phyloP scores from a whole-genome alignment of 2,329 filamentous ascomycete genomes.

The Ophiostoma pallidulum region DNA sequence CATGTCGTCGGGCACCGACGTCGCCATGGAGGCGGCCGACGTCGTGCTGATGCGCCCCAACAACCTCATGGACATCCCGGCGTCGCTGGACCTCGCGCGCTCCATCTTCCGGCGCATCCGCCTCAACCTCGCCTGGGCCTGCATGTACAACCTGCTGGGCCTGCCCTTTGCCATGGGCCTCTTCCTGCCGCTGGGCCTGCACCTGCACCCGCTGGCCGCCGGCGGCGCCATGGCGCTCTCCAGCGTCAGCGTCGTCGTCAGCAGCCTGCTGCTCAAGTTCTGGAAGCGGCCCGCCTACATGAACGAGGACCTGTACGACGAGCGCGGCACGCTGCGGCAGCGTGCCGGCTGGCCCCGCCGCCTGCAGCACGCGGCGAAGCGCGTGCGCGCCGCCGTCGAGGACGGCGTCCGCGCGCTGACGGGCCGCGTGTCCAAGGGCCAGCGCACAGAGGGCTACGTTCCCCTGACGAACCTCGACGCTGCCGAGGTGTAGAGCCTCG shows the following conservation, averaged over 20 bases:
- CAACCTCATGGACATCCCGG: constrained; percentile 87
- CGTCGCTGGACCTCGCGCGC: constrained; percentile 69
- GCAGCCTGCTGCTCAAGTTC: constrained; percentile 72
- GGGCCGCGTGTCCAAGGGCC: constrained; percentile 18
- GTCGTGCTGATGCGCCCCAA: constrained; percentile 91
- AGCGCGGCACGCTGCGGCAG: constrained; percentile 33
- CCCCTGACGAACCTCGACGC: constrained; percentile 44
- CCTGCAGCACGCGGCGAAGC: constrained; percentile 28
- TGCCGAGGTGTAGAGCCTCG: constrained; percentile 10
- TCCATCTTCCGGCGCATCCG: constrained; percentile 90
- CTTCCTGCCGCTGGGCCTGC: constrained; percentile 79
- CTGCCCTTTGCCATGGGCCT: constrained; percentile 95
- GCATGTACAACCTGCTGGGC: constrained; percentile 82
- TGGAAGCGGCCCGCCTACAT: constrained; percentile 85
- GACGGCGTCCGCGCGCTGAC: constrained; percentile 26
- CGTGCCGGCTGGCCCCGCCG: constrained; percentile 34
- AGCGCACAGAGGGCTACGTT: constrained; percentile 49
- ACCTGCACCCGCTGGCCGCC: constrained; percentile 88
- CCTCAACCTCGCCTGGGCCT: constrained; percentile 86
- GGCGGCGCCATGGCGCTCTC: constrained; percentile 89
- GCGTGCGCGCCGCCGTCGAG: constrained; percentile 29
- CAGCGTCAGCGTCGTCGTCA: constrained; percentile 81
- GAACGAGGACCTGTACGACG: constrained; percentile 57
- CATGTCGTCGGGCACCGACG: constrained; percentile 85
- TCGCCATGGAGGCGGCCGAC: constrained; percentile 94